phyloP scores from a whole-genome alignment of 345 rosid species.

The Euphorbia lathyris region DNA sequence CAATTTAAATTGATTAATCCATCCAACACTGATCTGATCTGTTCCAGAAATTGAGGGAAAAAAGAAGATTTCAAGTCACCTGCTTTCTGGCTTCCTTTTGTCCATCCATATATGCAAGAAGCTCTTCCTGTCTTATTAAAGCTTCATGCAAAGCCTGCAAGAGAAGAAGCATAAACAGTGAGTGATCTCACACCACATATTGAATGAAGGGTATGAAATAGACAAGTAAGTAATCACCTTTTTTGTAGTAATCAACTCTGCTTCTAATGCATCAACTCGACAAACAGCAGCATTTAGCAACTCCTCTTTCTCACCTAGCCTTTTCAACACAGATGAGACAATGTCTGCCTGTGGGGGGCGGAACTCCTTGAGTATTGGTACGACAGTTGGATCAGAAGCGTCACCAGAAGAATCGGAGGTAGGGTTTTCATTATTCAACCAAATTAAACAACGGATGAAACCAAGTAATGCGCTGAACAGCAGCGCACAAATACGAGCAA shows the following conservation, averaged over 20 bases:
- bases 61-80: conserved; percentile 13
- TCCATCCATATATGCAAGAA: conserved; percentile 30
- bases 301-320: conserved; percentile 77
- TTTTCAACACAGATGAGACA: conserved; percentile 47
- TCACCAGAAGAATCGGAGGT: conserved; percentile 24
- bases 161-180: background rate
- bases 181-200: background rate
- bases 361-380: conserved; percentile 29
- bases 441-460: conserved; percentile 32
- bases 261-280: conserved; percentile 83
- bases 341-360: conserved; percentile 47
- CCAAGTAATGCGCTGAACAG: conserved; percentile 43
- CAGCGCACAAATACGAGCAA: conserved; percentile 35
- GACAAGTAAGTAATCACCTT: conserved; percentile 55
- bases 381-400: conserved; percentile 26
- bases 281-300: conserved; percentile 76
- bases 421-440: conserved; percentile 27
- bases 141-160: conserved; percentile 38
- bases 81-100: conserved; percentile 18
- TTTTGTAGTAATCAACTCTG: conserved; percentile 79
- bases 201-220: background rate
- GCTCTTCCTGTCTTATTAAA: conserved; percentile 35
- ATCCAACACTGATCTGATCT: background rate
- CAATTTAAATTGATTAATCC: background rate
- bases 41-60: no score